phyloP scores from a whole-genome alignment of 1,284 basidiomycete species.

The Tylopilus sp. region DNA sequence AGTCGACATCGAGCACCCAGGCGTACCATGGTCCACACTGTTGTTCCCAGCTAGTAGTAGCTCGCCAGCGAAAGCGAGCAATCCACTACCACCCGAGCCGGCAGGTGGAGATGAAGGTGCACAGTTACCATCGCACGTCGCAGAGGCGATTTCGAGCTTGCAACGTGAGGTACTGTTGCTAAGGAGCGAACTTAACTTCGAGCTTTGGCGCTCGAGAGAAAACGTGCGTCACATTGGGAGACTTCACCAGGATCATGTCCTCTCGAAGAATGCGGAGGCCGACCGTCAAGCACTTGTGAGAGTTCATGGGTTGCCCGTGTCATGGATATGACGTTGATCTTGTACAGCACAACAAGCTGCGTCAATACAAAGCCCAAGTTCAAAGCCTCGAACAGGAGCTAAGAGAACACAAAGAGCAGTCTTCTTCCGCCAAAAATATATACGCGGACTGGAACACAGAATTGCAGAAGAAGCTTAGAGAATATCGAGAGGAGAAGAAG shows the following conservation, averaged over 20 bases:
- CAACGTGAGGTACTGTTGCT: slow-evolving; percentile 72
- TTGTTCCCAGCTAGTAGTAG: slow-evolving; percentile 34
- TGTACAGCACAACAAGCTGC: slow-evolving; percentile 68
- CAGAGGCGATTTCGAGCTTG: slow-evolving; percentile 59
- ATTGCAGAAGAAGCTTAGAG: slow-evolving; percentile 61
- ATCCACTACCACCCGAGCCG: slow-evolving; percentile 14
- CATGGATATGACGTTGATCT: slow-evolving; percentile 12
- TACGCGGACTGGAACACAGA: slow-evolving; percentile 72
- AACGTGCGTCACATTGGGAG: slow-evolving; percentile 77
- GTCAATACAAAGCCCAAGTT: slow-evolving; percentile 66
- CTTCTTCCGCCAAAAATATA: slow-evolving; percentile 59
- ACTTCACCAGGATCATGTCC: slow-evolving; percentile 67
- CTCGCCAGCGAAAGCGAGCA: slow-evolving; percentile 18
- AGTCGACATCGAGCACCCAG: slow-evolving; percentile 50
- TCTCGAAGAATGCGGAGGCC: slow-evolving; percentile 68
- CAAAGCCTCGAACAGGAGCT: slow-evolving; percentile 58
- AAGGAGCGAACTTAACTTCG: slow-evolving; percentile 76
- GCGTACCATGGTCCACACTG: slow-evolving; percentile 44
- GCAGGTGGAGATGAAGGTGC: slow-evolving; percentile 12
- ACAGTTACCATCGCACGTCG: slow-evolving; percentile 45
- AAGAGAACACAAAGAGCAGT: slow-evolving; percentile 60
- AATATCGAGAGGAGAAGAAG: slow-evolving; percentile 66
- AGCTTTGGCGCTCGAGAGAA: slow-evolving; percentile 74
- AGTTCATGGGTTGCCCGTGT: slow-evolving; percentile 9
- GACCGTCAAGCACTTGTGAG: slow-evolving; percentile 78